These are phyloP conservation scores for Camellia japonica DNA, from an alignment of 148 eudicot genomes.

Conservation along the genomic window DNA sequence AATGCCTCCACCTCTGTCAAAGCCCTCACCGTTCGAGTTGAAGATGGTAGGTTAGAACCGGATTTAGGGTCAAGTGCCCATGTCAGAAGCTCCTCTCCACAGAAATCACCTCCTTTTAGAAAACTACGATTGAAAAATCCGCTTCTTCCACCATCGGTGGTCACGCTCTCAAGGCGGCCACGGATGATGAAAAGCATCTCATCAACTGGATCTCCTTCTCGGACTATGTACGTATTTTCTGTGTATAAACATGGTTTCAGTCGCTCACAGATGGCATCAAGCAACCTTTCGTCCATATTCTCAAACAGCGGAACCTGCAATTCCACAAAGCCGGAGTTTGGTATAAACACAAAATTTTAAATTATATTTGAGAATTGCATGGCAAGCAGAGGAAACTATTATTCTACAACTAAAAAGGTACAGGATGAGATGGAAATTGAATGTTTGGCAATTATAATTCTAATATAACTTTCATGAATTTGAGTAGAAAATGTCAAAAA, in stretches of 20 bases:
- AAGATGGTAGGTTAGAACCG: conserved; percentile 63
- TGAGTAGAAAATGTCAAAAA: neutral
- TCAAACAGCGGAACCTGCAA: conserved; percentile 80
- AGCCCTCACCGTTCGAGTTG: conserved; percentile 77
- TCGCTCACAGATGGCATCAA: conserved; percentile 85
- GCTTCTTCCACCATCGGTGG: conserved; percentile 81
- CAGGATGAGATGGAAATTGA: neutral
- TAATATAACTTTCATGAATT: neutral
- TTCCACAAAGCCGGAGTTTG: neutral
- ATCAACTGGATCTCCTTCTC: conserved; percentile 83
- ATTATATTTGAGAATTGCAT: neutral
- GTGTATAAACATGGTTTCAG: conserved; percentile 78
- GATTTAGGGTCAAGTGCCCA: conserved; percentile 87
- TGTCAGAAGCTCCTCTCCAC: conserved; percentile 83
- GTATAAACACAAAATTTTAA: neutral
- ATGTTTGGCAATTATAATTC: no score
- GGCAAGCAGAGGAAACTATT: neutral
- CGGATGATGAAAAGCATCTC: conserved; percentile 82
- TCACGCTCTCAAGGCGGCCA: conserved; percentile 72
- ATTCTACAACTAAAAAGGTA: neutral
- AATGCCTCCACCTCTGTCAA: conserved; percentile 75
- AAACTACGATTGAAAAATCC: conserved; percentile 78
- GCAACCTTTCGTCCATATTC: conserved; percentile 78
- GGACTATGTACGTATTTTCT: conserved; percentile 57
- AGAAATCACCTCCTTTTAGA: conserved; percentile 70